These are phyloP conservation scores for Parietaria judaica DNA, from an alignment of 306 rosid species.

Conservation along the genomic window DNA sequence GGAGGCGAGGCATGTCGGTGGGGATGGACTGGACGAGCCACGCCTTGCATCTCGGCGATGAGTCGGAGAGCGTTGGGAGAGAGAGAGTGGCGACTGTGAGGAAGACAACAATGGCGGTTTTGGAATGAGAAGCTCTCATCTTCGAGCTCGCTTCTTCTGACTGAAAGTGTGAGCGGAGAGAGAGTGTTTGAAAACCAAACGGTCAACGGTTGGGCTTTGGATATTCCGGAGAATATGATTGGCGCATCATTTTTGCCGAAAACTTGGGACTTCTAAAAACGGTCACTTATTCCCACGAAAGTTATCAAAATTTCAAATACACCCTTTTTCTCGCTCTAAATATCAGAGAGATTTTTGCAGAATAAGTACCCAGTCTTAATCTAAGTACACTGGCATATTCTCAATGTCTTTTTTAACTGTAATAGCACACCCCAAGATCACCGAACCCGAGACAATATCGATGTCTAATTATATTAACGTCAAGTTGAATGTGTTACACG, in stretches of 20 bases:
- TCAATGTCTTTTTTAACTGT: too few relatives aligned
- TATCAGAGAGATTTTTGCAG: too few relatives aligned
- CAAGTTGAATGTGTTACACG: too few relatives aligned
- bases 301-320: too few relatives aligned
- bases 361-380: too few relatives aligned
- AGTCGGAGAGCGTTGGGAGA: conserved; percentile 21
- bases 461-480: too few relatives aligned
- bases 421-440: too few relatives aligned
- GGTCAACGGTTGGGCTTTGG: background rate
- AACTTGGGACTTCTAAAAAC: background rate
- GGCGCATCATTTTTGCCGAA: background rate
- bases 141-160: background rate
- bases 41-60: conserved; percentile 47
- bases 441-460: too few relatives aligned
- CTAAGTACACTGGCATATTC: too few relatives aligned
- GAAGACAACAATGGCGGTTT: conserved; percentile 5
- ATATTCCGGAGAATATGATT: background rate
- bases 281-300: background rate
- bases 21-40: conserved; percentile 94
- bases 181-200: background rate
- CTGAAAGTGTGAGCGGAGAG: background rate
- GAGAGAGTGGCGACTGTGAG: conserved; percentile 17
- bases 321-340: too few relatives aligned
- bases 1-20: conserved; percentile 68
- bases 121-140: conserved; percentile 9